Evolutionary conservation across 1,139 yeast genomes (phyloP), one percentile per base, ranked within the genome.

Genomic region (Saccharomyces hybrid): DNA sequence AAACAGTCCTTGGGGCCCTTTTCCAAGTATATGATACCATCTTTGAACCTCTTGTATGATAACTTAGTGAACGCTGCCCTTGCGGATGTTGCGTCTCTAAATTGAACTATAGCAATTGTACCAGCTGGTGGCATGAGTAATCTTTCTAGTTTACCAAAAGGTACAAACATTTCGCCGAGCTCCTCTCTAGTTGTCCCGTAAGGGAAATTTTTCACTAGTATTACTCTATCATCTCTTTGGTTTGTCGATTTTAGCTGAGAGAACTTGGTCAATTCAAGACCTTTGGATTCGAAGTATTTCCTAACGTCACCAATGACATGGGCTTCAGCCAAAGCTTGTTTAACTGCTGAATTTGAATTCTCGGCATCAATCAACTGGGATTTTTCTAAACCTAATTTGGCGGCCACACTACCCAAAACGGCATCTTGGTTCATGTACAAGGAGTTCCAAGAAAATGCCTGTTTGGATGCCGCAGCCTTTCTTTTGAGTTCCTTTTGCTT

Each of bases 311-410:
- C 95, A 66, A 93, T 85, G 23, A 91, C 96, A 67, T 90, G 93
- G 1, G 98, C 96, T 74, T 93, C 99, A 0, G 99, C 99, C 60
- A 93, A 79, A 0, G 99, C 98, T 71, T 91, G 98, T 66, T 90
- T 89, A 14, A 93, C 98, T 0, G 96, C 97, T 52, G 96, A 87
- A 60, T 79, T 84, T 4, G 96, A 80, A 61, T 84, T 87, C 63
- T 88, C 86, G 1, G 97, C 95, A 69, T 93, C 95, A 57, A 93
- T 80, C 65, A 93, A 78, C 57, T 89, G 90, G 2, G 95, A 78
- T 68, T 93, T 95, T 31, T 83, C 70, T 52, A 95, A 78, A 5
- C 98, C 98, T 72, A 95, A 73, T 63, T 85, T 85, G 16, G 81
- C 72, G 0, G 99, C 97, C 47, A 91, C 95, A 50, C 95, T 85